Base-by-base conservation (phyloP, 441 rosid species). In the Gossypium laxum region DNA sequence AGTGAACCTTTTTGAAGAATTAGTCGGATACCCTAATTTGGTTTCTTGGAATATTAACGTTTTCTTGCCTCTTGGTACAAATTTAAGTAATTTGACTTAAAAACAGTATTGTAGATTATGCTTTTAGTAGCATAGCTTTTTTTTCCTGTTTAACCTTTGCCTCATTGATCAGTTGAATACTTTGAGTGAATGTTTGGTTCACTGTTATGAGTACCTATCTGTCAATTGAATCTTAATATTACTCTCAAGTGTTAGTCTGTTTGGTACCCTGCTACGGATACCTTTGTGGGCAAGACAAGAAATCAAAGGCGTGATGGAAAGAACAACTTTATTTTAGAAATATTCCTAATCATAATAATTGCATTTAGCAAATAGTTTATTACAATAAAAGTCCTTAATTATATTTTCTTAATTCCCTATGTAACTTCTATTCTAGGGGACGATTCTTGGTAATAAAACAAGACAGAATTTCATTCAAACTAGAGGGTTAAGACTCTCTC, bases 1-100 rank as follows among this genome's bases (percentile, higher is more conserved):
- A 38, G 45, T 38, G 45, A 38, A 38, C 45, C 45, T 38, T 38
- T 8, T 38, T 38, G 45, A 38, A 38, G 45, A 38, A 1, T 38
- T 19, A n/a, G 19, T 47, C 6, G 5, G 14, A 8, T 24, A 66
- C 22, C 12, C n/a, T 22, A n/a, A 47, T 45, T 47, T 47, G 10
- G 34, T 65, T 45, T 65, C 55, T 65, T 65, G 26, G 68, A 63
- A 41, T 62, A 34, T 38, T 41, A 62, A 14, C n/a, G 15, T 17
- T 34, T 28, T 62, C 14, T 34, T 43, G 54, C 30, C 22, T 55
- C 56, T 21, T n/a, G 52, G 18, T 48, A 48, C 18, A 48, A 48
- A 48, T 1, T n/a, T 4, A 48, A 48, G 52, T 48, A 48, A 48
- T 48, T 48, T 48, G 17, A 48, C 45, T 38, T 38, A 38, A 38